Base-by-base conservation (phyloP, 208 protist species). In the Acanthamoeba healyi region DNA sequence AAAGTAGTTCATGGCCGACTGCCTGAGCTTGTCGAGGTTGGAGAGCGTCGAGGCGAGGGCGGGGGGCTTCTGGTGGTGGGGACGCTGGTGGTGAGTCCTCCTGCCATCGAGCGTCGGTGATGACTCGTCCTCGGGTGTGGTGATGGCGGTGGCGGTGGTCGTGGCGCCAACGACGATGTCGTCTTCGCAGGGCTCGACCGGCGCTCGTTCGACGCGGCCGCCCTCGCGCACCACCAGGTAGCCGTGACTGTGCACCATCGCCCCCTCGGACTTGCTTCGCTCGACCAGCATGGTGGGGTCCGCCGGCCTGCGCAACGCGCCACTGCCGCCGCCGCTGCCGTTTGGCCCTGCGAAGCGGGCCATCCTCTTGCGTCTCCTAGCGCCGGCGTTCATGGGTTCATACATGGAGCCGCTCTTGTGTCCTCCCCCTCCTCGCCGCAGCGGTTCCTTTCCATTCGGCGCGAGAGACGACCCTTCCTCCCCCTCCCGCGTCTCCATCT, bases 211-310 rank as follows among this genome's bases (percentile, higher is more conserved):
- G 36, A 74, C 24, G 4, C 2, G 10, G n/a, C 65, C 65, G 24
- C 65, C 65, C n/a, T 74, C 65, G 17, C 44, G 40, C 5, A 74
- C 65, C 34, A 74, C 65, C 7, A 74, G 65, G 65, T 74, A 74
- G 65, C 65, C 65, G 17, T 74, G 65, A 32, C n/a, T n/a, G n/a
- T n/a, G n/a, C n/a, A 26, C 17, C 65, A 74, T 44, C 5, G 15
- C 65, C 24, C 65, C 65, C 36, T 74, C 65, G 5, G 65, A 74
- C 34, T 74, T 74, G 17, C 65, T 74, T 42, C 65, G 29, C 24
- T 74, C 65, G 15, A 44, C 65, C 51, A 56, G 3, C 22, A 19
- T 6, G 2, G 24, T 17, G 26, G 61, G 32, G 7, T 10, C 10
- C 14, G 61, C 10, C 4, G 32, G 32, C 29, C 36, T 36, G 2